Percentiles rank a stretch among this genome's conserved stretches.
Evolutionary conservation across 441 rosid genomes (phyloP).

Genomic region (Monsonia emarginata): DNA sequence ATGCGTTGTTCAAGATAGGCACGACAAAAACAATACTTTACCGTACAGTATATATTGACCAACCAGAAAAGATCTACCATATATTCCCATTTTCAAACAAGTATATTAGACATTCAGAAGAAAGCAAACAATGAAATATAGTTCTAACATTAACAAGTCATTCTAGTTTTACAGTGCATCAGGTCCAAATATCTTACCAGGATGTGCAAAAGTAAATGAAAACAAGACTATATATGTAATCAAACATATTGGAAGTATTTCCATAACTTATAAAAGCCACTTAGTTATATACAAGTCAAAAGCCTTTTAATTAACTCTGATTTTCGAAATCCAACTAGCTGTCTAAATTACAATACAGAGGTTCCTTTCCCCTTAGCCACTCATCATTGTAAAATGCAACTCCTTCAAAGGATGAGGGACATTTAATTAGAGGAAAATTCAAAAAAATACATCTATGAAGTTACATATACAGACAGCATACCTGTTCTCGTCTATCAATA

Average conservation of each 20-base stretch:
- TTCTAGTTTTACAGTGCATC: not conserved
- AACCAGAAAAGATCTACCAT: not conserved
- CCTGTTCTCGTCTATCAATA: slow-evolving; percentile 94
- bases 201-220: not conserved
- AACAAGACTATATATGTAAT: not conserved
- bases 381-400: not conserved
- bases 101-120: not conserved
- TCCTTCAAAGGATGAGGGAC: not conserved
- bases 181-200: not conserved
- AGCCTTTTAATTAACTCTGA: too few relatives aligned
- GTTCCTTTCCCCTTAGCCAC: not conserved
- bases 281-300: too few relatives aligned
- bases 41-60: not conserved
- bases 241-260: too few relatives aligned
- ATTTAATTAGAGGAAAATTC: too few relatives aligned
- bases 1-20: not conserved
- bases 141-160: not conserved
- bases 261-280: too few relatives aligned
- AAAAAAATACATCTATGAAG: too few relatives aligned
- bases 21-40: not conserved
- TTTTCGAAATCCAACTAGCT: too few relatives aligned
- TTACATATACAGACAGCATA: too few relatives aligned
- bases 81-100: not conserved
- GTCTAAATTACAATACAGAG: too few relatives aligned
- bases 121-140: not conserved